phyloP scores from a whole-genome alignment of 1,284 basidiomycete species.

The Microbotryum scabiosae region DNA sequence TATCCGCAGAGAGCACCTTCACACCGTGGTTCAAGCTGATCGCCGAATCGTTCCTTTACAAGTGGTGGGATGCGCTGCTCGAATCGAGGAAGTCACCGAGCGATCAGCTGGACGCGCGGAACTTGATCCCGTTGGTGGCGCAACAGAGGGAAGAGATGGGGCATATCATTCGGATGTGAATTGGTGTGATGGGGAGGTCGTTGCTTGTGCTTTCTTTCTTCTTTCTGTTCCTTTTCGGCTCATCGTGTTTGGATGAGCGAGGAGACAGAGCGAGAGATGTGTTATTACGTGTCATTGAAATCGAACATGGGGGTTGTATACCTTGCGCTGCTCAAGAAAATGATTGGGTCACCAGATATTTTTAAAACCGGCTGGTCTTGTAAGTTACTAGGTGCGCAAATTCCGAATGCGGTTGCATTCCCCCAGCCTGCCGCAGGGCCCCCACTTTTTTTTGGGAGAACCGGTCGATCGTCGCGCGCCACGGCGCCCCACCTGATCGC shows the following conservation, averaged over 20 bases:
- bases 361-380: no score
- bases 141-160: slow-evolving; percentile 18
- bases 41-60: slow-evolving; percentile 90
- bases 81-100: slow-evolving; percentile 32
- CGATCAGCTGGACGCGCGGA: slow-evolving; percentile 18
- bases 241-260: background rate
- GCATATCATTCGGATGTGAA: slow-evolving; percentile 24
- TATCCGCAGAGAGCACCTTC: slow-evolving; percentile 63
- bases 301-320: no score
- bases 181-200: background rate
- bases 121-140: slow-evolving; percentile 19
- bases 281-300: no score
- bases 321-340: no score
- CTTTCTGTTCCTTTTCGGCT: background rate
- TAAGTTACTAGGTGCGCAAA: no score
- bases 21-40: slow-evolving; percentile 99
- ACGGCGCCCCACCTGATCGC: no score
- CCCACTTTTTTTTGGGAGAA: no score
- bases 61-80: slow-evolving; percentile 93
- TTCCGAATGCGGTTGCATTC: no score
- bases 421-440: no score
- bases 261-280: background rate
- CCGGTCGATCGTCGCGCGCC: no score
- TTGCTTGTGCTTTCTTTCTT: background rate
- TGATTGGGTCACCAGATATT: no score